Base-by-base conservation (phyloP, 2,329 filamentous ascomycete species). In the Nothomitra cinnamomea region DNA sequence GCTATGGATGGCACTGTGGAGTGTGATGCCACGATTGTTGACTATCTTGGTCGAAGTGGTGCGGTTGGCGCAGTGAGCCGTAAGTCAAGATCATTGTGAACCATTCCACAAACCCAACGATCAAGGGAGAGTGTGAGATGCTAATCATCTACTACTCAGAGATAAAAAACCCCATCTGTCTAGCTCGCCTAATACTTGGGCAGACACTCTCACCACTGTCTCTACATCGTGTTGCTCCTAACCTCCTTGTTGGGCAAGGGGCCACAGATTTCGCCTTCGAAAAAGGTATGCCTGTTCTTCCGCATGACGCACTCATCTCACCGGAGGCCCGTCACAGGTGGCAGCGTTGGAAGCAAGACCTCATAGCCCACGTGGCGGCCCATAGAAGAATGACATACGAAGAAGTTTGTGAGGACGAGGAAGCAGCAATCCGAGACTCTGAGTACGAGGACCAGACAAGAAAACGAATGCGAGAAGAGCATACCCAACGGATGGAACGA, bases 1-100 rank as follows among this genome's bases (percentile, higher is more conserved):
- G 83, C 87, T 45, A 85, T 94, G 57, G 84, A 95, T 60, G 92
- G 92, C 1, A 78, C 81, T 1, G 92, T 96, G 12, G 92, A 98
- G 66, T 94, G 89, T 60, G 92, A 98, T 71, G 92, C 92, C 54
- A 89, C 87, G 0, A 78, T 98, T 53, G 85, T 98, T 41, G 89
- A 98, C 62, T 85, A 96, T 64, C 72, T 83, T 51, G 92, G 94
- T 42, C 81, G 88, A 58, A 96, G 90, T 65, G 92, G 92, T 59
- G 92, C 88, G 42, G 94, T 87, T 59, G 94, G 92, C 59, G 90
- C 92, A 43, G 87, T 92, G 43, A 78, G 87, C 57, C 85, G 90
- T 95, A 72, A 66, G 87, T 75, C 13, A 13, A 22, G n/a, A 15
- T 17, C 36, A 42, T n/a, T 17, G 12, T 32, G 22, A 35, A 36